A percentile compares a stretch with the other conserved stretches of the same genome.
These are phyloP conservation scores for Nematodospora anomalae DNA, from an alignment of 1,139 yeast genomes.

Conservation along the genomic window DNA sequence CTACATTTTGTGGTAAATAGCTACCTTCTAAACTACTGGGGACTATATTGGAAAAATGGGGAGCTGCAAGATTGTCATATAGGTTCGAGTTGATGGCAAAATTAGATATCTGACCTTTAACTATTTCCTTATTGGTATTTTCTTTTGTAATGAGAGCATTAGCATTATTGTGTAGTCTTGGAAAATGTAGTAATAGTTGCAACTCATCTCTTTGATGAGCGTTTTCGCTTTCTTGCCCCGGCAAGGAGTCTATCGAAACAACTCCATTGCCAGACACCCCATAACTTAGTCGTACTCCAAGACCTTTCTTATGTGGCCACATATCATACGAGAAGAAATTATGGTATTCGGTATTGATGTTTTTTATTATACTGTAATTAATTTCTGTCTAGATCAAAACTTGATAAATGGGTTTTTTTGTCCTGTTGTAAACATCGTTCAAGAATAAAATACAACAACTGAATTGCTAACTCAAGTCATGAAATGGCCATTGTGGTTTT, in stretches of 20 bases:
- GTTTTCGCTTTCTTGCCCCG: neutral
- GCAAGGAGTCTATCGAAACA: constrained; percentile 11
- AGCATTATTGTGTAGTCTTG: constrained; percentile 2
- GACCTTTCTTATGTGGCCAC: constrained; percentile 46
- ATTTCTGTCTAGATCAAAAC: neutral
- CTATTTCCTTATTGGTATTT: constrained; percentile 6
- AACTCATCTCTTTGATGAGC: neutral
- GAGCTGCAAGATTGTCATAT: constrained; percentile 14
- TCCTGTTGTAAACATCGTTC: too few relatives aligned
- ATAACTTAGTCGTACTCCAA: constrained; percentile 41
- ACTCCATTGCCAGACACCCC: constrained; percentile 37
- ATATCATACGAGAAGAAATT: constrained; percentile 19
- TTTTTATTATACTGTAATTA: too few relatives aligned
- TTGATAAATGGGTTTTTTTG: neutral
- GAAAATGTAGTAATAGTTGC: constrained; percentile 1
- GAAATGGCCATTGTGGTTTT: constrained; percentile 6
- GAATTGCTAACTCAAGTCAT: constrained; percentile 1
- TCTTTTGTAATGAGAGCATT: neutral
- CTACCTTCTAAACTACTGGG: constrained; percentile 2
- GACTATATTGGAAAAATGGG: neutral
- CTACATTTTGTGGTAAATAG: constrained; percentile 26
- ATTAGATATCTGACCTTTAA: constrained; percentile 15
- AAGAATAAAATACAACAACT: neutral
- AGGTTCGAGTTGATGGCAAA: constrained; percentile 17
- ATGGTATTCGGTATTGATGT: too few relatives aligned